Conservation (phyloP, 2,329 filamentous ascomycete species). For the Trichoderma harzianum region DNA sequence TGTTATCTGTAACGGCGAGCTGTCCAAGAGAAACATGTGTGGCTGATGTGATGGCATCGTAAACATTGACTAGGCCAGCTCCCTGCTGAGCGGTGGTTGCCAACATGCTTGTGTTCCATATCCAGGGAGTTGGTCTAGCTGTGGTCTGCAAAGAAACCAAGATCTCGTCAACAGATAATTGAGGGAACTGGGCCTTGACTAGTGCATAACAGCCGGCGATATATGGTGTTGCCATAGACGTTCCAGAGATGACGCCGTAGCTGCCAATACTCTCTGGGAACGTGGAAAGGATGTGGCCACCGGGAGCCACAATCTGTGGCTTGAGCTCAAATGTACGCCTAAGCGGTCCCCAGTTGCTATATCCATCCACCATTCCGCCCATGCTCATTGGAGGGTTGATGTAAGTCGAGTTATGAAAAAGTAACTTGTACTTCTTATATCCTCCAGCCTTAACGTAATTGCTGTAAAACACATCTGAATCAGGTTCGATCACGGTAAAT, state of each 20-base stretch:
- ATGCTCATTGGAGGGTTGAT: background rate
- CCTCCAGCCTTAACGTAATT: background rate
- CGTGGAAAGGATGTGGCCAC: background rate
- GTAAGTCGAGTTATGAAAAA: background rate
- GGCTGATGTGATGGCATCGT: background rate
- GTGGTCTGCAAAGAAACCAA: background rate
- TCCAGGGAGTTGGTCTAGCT: background rate
- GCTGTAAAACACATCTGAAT: background rate
- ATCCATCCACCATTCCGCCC: background rate
- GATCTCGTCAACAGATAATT: background rate
- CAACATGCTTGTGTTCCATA: background rate
- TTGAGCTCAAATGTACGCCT: slow-evolving; percentile 1
- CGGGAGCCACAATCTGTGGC: background rate
- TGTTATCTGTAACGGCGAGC: background rate
- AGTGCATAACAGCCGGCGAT: background rate
- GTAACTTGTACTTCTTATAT: background rate
- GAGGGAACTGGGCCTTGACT: background rate
- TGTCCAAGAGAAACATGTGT: background rate
- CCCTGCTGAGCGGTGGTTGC: slow-evolving; percentile 1
- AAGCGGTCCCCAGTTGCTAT: background rate
- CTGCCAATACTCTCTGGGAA: background rate
- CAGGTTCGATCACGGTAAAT: background rate
- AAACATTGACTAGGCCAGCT: background rate
- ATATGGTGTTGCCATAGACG: background rate
- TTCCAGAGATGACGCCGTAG: background rate